phyloP scores from a whole-genome alignment of 75 land plant species.

The Isoetes taiwanensis region DNA sequence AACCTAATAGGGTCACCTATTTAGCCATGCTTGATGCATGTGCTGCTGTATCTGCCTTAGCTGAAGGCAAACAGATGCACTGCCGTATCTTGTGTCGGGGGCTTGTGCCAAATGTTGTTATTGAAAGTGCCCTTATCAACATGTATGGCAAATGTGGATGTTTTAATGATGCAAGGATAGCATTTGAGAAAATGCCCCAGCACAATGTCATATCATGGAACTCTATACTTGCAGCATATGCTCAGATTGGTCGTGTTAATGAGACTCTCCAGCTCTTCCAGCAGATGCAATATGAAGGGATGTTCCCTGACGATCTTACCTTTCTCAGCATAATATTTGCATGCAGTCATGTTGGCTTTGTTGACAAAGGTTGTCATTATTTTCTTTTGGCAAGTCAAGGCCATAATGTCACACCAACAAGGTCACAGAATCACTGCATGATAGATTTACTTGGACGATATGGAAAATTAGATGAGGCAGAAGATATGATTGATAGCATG shows the following conservation, averaged over 20 bases:
- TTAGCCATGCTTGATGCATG: no score
- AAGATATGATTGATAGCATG: no score
- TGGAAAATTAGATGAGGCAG: conserved; percentile 34
- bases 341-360: conserved; percentile 14
- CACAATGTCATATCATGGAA: conserved; percentile 11
- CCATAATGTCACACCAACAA: conserved; percentile 16
- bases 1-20: no score
- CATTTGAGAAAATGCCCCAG: conserved; percentile 8
- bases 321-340: conserved; percentile 13
- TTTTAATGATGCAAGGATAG: conserved; percentile 1
- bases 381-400: conserved; percentile 23
- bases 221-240: conserved; percentile 18
- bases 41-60: no score
- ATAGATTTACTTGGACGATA: conserved; percentile 50
- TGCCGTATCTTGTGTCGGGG: no score
- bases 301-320: conserved; percentile 10
- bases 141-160: conserved; percentile 18
- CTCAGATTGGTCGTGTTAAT: conserved; percentile 9
- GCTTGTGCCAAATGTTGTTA: no score
- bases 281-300: conserved; percentile 8
- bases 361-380: conserved; percentile 35
- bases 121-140: conserved; percentile 13
- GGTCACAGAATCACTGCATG: conserved; percentile 57
- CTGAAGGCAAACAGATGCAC: no score
- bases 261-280: conserved; percentile 9